Percentiles rank a stretch among this genome's conserved stretches.
Evolutionary conservation across 1,139 yeast species (phyloP).

Genomic region (Arxiozyma bovina): DNA sequence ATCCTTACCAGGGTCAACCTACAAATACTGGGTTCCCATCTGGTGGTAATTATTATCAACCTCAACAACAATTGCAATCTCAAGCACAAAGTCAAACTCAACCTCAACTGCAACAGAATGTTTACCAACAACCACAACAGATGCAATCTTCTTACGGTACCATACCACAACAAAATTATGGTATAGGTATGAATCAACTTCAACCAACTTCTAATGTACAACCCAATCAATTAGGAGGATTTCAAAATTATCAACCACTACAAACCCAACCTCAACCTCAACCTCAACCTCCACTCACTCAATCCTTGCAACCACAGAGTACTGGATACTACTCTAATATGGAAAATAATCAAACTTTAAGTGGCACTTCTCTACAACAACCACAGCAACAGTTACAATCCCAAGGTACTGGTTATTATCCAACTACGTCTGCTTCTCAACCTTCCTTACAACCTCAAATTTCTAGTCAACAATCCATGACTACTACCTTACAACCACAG

Average conservation of each 20-base stretch:
- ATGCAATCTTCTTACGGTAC: slow-evolving; percentile 1
- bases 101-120: neutral
- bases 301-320: slow-evolving; percentile 12
- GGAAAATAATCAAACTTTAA: slow-evolving; percentile 3
- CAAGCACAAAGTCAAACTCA: slow-evolving; percentile 7
- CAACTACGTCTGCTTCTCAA: slow-evolving; percentile 4
- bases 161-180: slow-evolving; percentile 2
- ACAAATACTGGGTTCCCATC: slow-evolving; percentile 9
- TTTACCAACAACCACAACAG: slow-evolving; percentile 7
- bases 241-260: slow-evolving; percentile 4
- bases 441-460: slow-evolving; percentile 18
- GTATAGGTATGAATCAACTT: slow-evolving; percentile 6
- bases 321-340: slow-evolving; percentile 6
- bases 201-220: slow-evolving; percentile 10
- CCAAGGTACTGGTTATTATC: slow-evolving; percentile 9
- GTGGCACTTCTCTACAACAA: slow-evolving; percentile 1
- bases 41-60: slow-evolving; percentile 7
- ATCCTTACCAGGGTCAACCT: slow-evolving; percentile 13
- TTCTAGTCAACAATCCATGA: neutral
- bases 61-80: slow-evolving; percentile 6
- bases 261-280: slow-evolving; percentile 4
- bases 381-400: slow-evolving; percentile 13
- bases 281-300: slow-evolving; percentile 7
- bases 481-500: slow-evolving; percentile 20
- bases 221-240: slow-evolving; percentile 2